These are phyloP conservation scores for Globisporangium abappressorium DNA, from an alignment of 352 stramenopile genomes.

Conservation along the genomic window DNA sequence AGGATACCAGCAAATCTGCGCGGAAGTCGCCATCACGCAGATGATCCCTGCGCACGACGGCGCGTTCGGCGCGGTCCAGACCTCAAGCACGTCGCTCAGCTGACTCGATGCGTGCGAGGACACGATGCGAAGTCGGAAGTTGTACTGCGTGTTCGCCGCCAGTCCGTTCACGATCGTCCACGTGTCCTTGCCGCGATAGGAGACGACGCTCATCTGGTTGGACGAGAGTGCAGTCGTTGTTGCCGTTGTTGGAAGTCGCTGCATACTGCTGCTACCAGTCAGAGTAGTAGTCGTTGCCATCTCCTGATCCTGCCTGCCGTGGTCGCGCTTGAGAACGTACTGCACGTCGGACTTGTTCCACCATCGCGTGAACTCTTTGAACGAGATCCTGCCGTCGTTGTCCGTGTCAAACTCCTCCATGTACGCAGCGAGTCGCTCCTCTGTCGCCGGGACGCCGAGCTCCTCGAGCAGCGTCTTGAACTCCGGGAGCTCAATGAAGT, in stretches of 20 bases:
- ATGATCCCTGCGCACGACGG: conserved; percentile 61
- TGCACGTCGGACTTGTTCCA: conserved; percentile 80
- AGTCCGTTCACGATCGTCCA: conserved; percentile 53
- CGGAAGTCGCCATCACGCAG: conserved; percentile 42
- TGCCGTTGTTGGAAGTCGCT: not conserved
- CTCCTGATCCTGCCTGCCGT: conserved; percentile 16
- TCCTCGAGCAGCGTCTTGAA: conserved; percentile 85
- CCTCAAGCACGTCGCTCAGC: conserved; percentile 68
- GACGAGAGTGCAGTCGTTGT: conserved; percentile 11
- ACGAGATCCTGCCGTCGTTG: conserved; percentile 81
- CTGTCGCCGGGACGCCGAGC: conserved; percentile 75
- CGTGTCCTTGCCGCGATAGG: conserved; percentile 65
- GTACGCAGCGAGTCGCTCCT: conserved; percentile 82
- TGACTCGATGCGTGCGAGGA: conserved; percentile 70
- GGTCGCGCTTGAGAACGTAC: conserved; percentile 81
- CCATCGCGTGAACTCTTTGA: conserved; percentile 86
- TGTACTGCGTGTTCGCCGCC: conserved; percentile 81
- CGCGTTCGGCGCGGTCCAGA: conserved; percentile 59
- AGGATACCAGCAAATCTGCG: conserved; percentile 81
- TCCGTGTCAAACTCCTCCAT: conserved; percentile 81
- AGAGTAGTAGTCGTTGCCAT: not conserved
- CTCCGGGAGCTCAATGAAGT: conserved; percentile 80
- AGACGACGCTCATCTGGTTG: conserved; percentile 61
- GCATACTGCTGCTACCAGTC: conserved; percentile 1
- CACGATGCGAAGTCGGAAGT: conserved; percentile 80